Evolutionary conservation across 208 protist species (phyloP), one percentile per base, ranked within the genome.

Genomic region (Histomonas meleagridis): DNA sequence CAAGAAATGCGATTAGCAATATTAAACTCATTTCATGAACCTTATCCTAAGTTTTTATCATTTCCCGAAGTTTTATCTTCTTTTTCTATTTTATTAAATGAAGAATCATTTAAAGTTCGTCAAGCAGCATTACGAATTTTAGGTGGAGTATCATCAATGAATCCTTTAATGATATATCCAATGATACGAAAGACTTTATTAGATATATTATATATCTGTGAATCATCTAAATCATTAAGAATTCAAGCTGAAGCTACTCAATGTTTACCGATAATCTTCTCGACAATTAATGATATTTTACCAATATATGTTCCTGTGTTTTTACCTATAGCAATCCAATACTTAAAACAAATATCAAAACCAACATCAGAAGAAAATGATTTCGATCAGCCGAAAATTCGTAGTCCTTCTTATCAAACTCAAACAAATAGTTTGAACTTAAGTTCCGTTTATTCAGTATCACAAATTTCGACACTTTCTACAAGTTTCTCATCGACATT

Each of bases 111-210:
- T 12, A 18, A 51, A 21, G 76, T 86, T 35, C n/a, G 46, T 18
- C 32, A 32, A n/a, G 40, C 43, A 55, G 76, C 46, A 23, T n/a
- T 86, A 4, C 51, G 38, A 55, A 55, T 86, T 35, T 48, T 86
- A 9, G 46, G 76, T 55, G 76, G 76, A 18, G 32, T 86, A 10
- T 26, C 40, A 14, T 55, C 40, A 38, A 51, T 51, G 4, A 86
- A 86, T 86, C 76, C 76, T 26, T 40, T 46, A 5, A 86, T 86
- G 76, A 86, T 86, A 38, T 86, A 86, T 86, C 76, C 76, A 55
- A 86, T 86, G 40, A 55, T 86, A 38, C 23, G 76, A 86, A n/a
- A 16, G 0, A 51, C 55, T n/a, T 57, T 86, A 40, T 43, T 86
- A 26, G 76, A 86, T 28, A 32, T 48, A 16, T 43, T 86, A 38